phyloP scores from a whole-genome alignment of 208 protist genomes.

The Trypanosoma scelopori region DNA sequence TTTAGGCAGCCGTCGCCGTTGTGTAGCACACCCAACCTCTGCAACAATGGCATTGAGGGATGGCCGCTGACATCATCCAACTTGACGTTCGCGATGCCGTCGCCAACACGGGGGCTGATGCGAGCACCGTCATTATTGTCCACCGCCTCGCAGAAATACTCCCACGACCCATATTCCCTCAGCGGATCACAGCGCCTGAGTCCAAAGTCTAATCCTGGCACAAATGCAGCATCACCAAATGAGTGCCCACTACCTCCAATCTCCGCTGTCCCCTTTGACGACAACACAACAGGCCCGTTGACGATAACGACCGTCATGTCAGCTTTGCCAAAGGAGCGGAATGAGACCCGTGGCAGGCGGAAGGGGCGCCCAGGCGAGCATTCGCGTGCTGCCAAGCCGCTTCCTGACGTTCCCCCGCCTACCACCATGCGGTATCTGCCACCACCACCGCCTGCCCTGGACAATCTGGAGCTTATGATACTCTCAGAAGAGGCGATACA shows the following conservation, averaged over 20 bases:
- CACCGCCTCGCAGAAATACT: constrained; percentile 9
- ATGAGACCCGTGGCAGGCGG: constrained; percentile 13
- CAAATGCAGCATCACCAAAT: background rate
- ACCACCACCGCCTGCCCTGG: constrained; percentile 28
- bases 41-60: constrained; percentile 6
- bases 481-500: constrained; percentile 7
- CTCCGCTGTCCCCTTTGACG: background rate
- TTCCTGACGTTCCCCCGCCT: constrained; percentile 22
- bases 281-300: constrained; percentile 7
- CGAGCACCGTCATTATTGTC: background rate
- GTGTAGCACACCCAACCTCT: background rate
- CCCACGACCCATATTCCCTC: constrained; percentile 34
- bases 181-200: constrained; percentile 21
- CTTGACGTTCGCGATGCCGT: background rate
- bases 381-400: background rate
- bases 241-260: background rate
- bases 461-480: background rate
- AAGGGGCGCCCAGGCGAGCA: constrained; percentile 18
- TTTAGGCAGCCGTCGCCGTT: background rate
- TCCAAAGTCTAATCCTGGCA: constrained; percentile 2
- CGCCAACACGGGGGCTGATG: background rate
- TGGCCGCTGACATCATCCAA: background rate
- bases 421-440: constrained; percentile 32
- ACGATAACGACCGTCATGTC: constrained; percentile 13
- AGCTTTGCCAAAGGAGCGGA: constrained; percentile 16